Percentiles rank a stretch among this genome's conserved stretches.
phyloP scores from a whole-genome alignment of 768 basidiomycete species.

The Krasilnikovozyma curviuscula region DNA sequence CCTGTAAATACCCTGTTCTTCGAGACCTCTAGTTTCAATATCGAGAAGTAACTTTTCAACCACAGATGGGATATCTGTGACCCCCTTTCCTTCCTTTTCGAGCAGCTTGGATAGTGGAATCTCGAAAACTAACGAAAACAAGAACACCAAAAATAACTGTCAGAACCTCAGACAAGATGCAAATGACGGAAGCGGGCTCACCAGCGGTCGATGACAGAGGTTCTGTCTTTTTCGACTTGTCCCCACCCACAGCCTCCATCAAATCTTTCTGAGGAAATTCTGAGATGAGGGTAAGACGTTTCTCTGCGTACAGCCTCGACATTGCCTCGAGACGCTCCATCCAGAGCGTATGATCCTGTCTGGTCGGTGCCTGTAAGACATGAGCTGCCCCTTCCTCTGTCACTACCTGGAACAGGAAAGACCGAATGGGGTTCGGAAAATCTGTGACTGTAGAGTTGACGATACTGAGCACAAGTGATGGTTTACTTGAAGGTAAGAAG shows the following conservation, averaged over 20 bases:
- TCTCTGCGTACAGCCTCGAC: slow-evolving; percentile 52
- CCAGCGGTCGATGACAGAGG: too few species aligned
- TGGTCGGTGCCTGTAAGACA: slow-evolving; percentile 50
- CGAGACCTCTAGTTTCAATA: slow-evolving; percentile 54
- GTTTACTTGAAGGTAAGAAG: slow-evolving; percentile 51
- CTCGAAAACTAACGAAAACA: too few species aligned
- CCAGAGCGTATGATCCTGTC: slow-evolving; percentile 57
- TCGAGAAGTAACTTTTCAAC: slow-evolving; percentile 40
- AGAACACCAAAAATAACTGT: too few species aligned
- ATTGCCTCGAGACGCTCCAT: slow-evolving; percentile 51
- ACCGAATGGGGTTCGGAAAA: slow-evolving; percentile 60
- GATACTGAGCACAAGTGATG: slow-evolving; percentile 52
- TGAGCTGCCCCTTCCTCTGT: slow-evolving; percentile 77
- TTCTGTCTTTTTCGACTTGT: too few species aligned
- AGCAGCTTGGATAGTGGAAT: too few species aligned
- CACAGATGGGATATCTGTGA: slow-evolving; percentile 49
- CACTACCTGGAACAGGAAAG: slow-evolving; percentile 62
- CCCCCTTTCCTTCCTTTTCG: too few species aligned
- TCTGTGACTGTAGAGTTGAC: slow-evolving; percentile 50
- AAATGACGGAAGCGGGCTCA: too few species aligned
- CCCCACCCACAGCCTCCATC: too few species aligned
- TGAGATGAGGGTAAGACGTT: slow-evolving; percentile 61
- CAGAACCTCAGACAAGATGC: too few species aligned
- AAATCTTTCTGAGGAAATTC: too few species aligned
- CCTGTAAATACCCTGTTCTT: slow-evolving; percentile 63